Evolutionary conservation across 2,329 filamentous ascomycete genomes (phyloP), one percentile per base, ranked within the genome.

Genomic region (Metarhizium humberi): DNA sequence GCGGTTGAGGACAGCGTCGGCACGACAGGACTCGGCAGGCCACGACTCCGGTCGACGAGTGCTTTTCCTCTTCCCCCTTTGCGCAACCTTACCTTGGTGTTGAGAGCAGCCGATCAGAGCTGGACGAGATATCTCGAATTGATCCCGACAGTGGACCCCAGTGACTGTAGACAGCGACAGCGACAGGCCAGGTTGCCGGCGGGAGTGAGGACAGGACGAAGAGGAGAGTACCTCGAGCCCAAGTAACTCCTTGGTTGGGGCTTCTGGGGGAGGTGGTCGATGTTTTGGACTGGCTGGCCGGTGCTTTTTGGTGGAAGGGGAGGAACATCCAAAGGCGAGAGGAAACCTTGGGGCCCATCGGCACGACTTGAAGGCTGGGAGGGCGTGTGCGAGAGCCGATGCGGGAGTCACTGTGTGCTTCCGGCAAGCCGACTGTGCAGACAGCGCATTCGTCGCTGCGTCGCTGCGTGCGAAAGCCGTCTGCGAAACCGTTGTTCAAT

Each of bases 201-300:
- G 53, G 48, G 56, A 60, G 55, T 59, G 58, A 61, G 59, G 59
- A 60, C 60, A 63, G 61, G 60, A 54, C 32, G 51, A 52, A 48
- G 38, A 51, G 20, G 25, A 53, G 54, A 67, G 72, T 74, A 75
- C 72, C 65, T 74, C 62, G 56, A 63, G 61, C 62, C 60, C 65
- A 75, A 71, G 72, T 74, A 73, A 69, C 69, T 73, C 65, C 61
- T 61, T 51, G 45, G 45, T 46, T 45, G 64, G 66, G 57, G 60
- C 61, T 54, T 54, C 61, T 60, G 61, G 62, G 61, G 62, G 61
- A 59, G 58, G 59, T 58, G 62, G 64, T 67, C 61, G 69, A 71
- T 68, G 67, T 69, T 71, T 71, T 69, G 67, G 68, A 67, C 64
- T 66, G 66, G 65, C 50, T 67, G 61, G 64, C 58, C 62, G 61